Conservation (phyloP, 1,284 basidiomycete species). For the Fomitopsis palustris region DNA sequence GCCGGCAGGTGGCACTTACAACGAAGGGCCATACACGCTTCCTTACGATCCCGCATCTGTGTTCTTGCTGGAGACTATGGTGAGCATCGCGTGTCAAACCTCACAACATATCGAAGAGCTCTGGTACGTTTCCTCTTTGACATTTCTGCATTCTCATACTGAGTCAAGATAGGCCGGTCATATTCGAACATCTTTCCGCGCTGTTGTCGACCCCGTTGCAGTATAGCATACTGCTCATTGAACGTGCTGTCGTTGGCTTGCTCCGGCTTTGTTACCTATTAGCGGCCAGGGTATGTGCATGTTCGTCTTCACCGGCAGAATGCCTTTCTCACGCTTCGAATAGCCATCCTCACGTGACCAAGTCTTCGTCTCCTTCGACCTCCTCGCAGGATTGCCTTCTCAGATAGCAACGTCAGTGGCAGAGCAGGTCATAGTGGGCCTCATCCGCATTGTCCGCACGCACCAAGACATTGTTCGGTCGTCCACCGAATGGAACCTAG, state of each 20-base stretch:
- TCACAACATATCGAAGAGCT: slow-evolving; percentile 80
- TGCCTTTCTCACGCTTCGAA: not conserved
- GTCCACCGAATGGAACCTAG: slow-evolving; percentile 93
- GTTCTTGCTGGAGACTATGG: slow-evolving; percentile 92
- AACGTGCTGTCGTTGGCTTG: slow-evolving; percentile 93
- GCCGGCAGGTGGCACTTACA: slow-evolving; percentile 27
- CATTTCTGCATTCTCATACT: not conserved
- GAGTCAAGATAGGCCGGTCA: slow-evolving; percentile 67
- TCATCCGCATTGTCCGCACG: slow-evolving; percentile 75
- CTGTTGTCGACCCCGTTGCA: slow-evolving; percentile 75
- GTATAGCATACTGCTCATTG: slow-evolving; percentile 89
- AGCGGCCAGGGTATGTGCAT: slow-evolving; percentile 61
- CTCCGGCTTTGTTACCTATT: slow-evolving; percentile 79
- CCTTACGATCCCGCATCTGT: slow-evolving; percentile 94
- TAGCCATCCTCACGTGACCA: slow-evolving; percentile 70
- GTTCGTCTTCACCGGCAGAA: no score
- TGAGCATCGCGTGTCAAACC: slow-evolving; percentile 79
- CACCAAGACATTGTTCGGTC: slow-evolving; percentile 77
- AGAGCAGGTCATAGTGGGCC: slow-evolving; percentile 87
- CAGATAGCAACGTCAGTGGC: slow-evolving; percentile 80
- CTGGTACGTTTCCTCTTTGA: slow-evolving; percentile 53
- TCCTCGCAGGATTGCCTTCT: slow-evolving; percentile 79
- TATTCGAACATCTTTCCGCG: slow-evolving; percentile 88
- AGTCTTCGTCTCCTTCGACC: slow-evolving; percentile 90
- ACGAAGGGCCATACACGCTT: slow-evolving; percentile 46